These are phyloP conservation scores for Stylosanthes scabra DNA, from an alignment of 331 rosid species.

Conservation along the genomic window DNA sequence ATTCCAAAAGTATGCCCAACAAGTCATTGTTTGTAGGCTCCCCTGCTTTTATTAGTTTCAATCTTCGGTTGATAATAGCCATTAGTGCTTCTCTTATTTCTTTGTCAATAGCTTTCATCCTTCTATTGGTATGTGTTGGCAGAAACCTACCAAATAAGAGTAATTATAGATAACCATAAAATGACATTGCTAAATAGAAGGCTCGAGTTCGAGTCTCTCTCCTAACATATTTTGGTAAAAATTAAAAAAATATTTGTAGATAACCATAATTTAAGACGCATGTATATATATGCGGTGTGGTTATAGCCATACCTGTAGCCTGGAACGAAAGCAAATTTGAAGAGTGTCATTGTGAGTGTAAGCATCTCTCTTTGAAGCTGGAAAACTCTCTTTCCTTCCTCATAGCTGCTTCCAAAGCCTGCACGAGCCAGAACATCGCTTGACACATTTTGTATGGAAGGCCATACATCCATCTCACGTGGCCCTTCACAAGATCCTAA, in stretches of 20 bases:
- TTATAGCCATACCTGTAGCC: constrained; percentile 41
- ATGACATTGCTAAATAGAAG: no score
- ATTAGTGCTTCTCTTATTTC: constrained; percentile 45
- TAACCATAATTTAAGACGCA: no score
- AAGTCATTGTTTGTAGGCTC: constrained; percentile 45
- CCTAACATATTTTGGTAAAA: no score
- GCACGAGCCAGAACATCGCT: constrained; percentile 51
- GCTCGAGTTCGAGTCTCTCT: no score
- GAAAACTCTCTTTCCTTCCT: constrained; percentile 47
- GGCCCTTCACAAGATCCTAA: constrained; percentile 37
- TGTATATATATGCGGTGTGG: no score
- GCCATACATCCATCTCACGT: constrained; percentile 44
- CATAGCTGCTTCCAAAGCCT: constrained; percentile 57
- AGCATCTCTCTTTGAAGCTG: constrained; percentile 46
- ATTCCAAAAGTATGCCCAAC: constrained; percentile 50
- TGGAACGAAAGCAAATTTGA: constrained; percentile 42
- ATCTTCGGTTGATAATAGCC: constrained; percentile 44
- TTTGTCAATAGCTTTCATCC: constrained; percentile 52
- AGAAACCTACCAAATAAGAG: constrained; percentile 41
- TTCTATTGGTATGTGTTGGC: constrained; percentile 47
- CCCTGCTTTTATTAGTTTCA: constrained; percentile 49
- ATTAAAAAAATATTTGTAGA: no score
- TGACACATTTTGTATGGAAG: constrained; percentile 41
- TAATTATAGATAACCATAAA: no score
- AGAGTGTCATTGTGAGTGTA: constrained; percentile 27